phyloP scores from a whole-genome alignment of 257 asterid species.

The Salvia rosmarinus region DNA sequence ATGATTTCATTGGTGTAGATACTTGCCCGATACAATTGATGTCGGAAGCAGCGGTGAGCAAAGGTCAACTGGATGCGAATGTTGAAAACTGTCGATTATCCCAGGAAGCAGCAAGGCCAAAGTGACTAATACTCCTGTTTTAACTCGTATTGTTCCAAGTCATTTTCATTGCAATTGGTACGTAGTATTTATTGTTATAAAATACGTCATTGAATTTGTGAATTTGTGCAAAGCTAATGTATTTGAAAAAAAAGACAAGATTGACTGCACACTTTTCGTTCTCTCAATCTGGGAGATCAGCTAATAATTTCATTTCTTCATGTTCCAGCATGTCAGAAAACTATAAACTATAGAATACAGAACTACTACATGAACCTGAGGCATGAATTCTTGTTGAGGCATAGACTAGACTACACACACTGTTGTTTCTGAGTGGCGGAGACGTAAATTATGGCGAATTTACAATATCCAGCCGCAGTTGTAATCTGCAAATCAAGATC shows the following conservation, averaged over 20 bases:
- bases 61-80: conserved; percentile 80
- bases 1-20: conserved; percentile 43
- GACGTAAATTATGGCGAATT: not conserved
- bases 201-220: not conserved
- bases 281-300: not conserved
- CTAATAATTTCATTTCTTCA: not conserved
- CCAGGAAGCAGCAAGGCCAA: conserved; percentile 16
- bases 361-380: not conserved
- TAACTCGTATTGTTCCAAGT: conserved; percentile 9
- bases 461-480: conserved; percentile 26
- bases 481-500: conserved; percentile 7
- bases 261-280: not conserved
- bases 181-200: not conserved
- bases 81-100: conserved; percentile 39
- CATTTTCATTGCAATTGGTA: conserved; percentile 4
- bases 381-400: not conserved
- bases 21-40: conserved; percentile 93
- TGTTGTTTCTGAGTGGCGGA: not conserved
- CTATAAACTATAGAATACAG: not conserved
- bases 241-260: not conserved
- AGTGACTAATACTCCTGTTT: conserved; percentile 10
- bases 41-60: conserved; percentile 72
- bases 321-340: not conserved
- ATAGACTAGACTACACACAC: not conserved
- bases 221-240: not conserved